These are phyloP conservation scores for Ophiocordyceps camponoti-leonardi DNA, from an alignment of 2,329 filamentous ascomycete genomes.

Conservation along the genomic window DNA sequence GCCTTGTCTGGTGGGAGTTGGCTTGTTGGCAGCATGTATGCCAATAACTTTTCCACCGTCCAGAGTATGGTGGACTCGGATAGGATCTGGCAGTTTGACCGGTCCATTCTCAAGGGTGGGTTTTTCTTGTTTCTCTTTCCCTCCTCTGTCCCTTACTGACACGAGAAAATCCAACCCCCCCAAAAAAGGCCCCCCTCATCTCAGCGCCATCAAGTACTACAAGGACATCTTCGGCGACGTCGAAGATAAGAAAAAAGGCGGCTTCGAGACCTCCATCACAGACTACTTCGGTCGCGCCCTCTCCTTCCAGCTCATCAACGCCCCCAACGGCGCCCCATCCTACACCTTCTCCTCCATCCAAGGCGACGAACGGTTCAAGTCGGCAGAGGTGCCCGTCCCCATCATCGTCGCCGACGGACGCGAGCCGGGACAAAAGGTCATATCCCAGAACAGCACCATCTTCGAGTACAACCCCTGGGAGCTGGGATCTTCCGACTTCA, in stretches of 20 bases:
- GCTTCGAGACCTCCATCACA: conserved; percentile 48
- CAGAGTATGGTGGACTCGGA: conserved; percentile 17
- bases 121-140: not conserved
- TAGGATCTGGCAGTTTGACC: conserved; percentile 22
- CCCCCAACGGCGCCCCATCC: conserved; percentile 50
- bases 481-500: conserved; percentile 45
- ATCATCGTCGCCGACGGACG: conserved; percentile 32
- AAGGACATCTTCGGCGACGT: conserved; percentile 17
- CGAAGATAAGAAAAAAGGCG: conserved; percentile 19
- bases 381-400: conserved; percentile 27
- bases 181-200: conserved; percentile 15
- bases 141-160: too few species aligned
- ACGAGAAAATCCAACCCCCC: not conserved
- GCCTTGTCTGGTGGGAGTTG: conserved; percentile 72
- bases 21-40: conserved; percentile 66
- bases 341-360: conserved; percentile 66
- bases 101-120: conserved; percentile 21
- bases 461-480: conserved; percentile 52
- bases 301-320: conserved; percentile 55
- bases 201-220: conserved; percentile 22
- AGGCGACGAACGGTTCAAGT: conserved; percentile 23
- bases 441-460: conserved; percentile 38
- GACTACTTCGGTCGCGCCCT: conserved; percentile 56
- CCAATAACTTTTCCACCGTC: conserved; percentile 66
- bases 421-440: conserved; percentile 22